phyloP scores from a whole-genome alignment of 345 rosid genomes.

The Eucalyptus pauciflora region DNA sequence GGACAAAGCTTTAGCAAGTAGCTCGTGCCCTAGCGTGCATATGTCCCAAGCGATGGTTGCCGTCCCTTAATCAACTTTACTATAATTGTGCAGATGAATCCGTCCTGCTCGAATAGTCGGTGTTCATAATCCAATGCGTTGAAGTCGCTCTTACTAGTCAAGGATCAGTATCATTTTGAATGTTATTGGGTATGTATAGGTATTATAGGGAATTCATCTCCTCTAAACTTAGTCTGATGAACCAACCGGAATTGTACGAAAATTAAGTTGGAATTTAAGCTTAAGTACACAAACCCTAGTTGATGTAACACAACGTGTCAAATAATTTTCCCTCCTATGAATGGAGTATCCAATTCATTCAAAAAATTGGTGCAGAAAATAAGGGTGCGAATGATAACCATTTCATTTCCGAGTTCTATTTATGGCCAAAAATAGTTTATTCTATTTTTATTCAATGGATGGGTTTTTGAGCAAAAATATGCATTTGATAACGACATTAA shows the following conservation, averaged over 20 bases:
- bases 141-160: neutral
- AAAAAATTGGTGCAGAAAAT: neutral
- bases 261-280: neutral
- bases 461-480: too few species aligned
- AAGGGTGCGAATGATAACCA: too few species aligned
- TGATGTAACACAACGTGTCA: neutral
- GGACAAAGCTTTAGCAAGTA: neutral
- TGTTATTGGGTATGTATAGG: neutral
- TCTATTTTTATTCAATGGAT: too few species aligned
- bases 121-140: neutral
- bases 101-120: neutral
- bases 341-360: neutral
- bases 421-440: too few species aligned
- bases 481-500: too few species aligned
- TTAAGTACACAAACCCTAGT: neutral
- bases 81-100: neutral
- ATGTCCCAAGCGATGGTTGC: neutral
- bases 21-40: neutral
- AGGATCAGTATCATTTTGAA: neutral
- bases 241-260: neutral
- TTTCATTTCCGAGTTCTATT: too few species aligned
- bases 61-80: neutral
- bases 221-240: neutral
- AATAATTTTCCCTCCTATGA: neutral
- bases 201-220: neutral